Conservation (phyloP, 2,329 filamentous ascomycete genomes). For the Diaporthe vaccinii region DNA sequence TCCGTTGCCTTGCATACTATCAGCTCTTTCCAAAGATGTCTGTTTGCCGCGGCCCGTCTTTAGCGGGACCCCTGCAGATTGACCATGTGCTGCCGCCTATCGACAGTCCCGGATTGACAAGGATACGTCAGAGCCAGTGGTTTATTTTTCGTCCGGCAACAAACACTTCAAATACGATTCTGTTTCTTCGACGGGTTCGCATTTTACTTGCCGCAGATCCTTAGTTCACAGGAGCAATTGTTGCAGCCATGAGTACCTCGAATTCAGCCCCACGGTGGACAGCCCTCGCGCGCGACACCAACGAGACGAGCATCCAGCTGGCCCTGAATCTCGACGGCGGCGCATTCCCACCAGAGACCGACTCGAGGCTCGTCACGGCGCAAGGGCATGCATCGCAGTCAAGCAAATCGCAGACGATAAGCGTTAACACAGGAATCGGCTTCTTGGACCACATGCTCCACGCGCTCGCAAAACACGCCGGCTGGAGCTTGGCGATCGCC, state of each 20-base stretch:
- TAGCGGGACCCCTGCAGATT: constrained; percentile 24
- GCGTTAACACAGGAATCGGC: constrained; percentile 92
- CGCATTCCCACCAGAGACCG: constrained; percentile 75
- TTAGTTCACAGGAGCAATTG: neutral
- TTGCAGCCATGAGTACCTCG: constrained; percentile 44
- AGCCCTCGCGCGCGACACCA: constrained; percentile 88
- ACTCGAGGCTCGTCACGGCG: constrained; percentile 65
- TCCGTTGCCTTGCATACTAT: no score
- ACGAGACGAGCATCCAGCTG: constrained; percentile 97
- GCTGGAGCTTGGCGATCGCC: constrained; percentile 88
- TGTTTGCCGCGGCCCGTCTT: neutral
- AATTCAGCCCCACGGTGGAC: constrained; percentile 72
- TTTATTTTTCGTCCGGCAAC: constrained; percentile 14
- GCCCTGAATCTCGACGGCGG: constrained; percentile 95
- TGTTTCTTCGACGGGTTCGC: neutral
- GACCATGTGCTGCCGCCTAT: constrained; percentile 22
- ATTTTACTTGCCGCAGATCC: neutral
- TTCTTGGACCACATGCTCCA: constrained; percentile 99
- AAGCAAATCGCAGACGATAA: constrained; percentile 87
- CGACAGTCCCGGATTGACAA: constrained; percentile 13
- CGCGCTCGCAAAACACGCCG: constrained; percentile 93
- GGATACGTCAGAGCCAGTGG: constrained; percentile 31
- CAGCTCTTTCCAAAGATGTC: no score
- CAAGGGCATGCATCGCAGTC: constrained; percentile 85
- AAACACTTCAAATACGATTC: neutral